Conservation (phyloP, 352 stramenopile species). For the Globisporangium spinosum region DNA sequence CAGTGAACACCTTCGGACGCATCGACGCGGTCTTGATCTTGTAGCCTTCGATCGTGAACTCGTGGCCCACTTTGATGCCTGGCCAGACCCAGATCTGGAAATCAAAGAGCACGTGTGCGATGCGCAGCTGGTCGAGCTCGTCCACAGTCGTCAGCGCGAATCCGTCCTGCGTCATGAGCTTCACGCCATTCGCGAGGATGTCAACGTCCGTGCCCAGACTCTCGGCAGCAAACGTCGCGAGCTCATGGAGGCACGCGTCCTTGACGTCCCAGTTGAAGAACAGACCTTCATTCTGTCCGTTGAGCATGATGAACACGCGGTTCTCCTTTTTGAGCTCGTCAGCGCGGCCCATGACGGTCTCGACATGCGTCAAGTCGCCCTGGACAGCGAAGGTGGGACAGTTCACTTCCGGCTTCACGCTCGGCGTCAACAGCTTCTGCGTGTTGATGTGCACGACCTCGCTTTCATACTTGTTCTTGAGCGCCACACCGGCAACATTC, state of each 20-base stretch:
- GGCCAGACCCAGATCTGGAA: constrained; percentile 78
- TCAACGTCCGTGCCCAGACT: constrained; percentile 44
- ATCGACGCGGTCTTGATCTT: constrained; percentile 64
- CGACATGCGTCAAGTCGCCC: constrained; percentile 32
- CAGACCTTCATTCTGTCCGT: constrained; percentile 57
- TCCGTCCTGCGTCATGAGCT: constrained; percentile 52
- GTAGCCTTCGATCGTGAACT: constrained; percentile 41
- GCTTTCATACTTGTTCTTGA: constrained; percentile 56
- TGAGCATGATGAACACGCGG: constrained; percentile 67
- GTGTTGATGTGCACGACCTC: constrained; percentile 45
- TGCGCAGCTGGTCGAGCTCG: constrained; percentile 34
- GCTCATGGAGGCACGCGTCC: constrained; percentile 41
- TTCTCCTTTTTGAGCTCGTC: constrained; percentile 28
- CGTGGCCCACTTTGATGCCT: constrained; percentile 61
- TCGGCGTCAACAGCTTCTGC: constrained; percentile 31
- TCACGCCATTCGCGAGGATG: constrained; percentile 48
- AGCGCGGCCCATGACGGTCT: constrained; percentile 28
- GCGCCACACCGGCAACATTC: constrained; percentile 13
- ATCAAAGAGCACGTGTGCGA: constrained; percentile 67
- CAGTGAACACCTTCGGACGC: constrained; percentile 55
- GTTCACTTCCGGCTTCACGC: not conserved
- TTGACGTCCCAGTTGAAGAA: constrained; percentile 34
- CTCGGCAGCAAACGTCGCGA: constrained; percentile 34
- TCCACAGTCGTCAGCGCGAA: constrained; percentile 34
- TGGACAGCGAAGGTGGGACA: constrained; percentile 32